Evolutionary conservation across 768 basidiomycete genomes (phyloP).

Genomic region (Trametes elegans): DNA sequence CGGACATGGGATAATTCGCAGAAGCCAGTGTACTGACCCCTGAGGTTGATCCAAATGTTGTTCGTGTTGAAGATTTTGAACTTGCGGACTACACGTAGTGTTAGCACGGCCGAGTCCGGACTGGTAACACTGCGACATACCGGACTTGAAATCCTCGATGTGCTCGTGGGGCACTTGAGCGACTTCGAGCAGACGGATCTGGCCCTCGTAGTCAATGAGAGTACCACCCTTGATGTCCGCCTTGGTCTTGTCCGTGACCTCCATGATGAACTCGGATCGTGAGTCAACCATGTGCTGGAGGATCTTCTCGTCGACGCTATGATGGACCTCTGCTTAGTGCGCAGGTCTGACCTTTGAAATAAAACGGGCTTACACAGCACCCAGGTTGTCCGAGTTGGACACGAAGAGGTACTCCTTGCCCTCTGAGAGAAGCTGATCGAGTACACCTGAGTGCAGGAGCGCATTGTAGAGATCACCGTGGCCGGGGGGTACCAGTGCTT

Average conservation of each 20-base stretch:
- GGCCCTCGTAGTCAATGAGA: slow-evolving; percentile 88
- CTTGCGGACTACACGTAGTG: slow-evolving; percentile 55
- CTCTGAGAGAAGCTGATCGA: slow-evolving; percentile 84
- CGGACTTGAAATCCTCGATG: slow-evolving; percentile 89
- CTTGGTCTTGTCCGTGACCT: slow-evolving; percentile 97
- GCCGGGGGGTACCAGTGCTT: slow-evolving; percentile 96
- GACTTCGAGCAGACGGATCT: slow-evolving; percentile 86
- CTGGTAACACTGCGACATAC: slow-evolving; percentile 26
- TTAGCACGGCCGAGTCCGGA: slow-evolving; percentile 6
- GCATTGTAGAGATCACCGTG: slow-evolving; percentile 97
- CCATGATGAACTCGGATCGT: slow-evolving; percentile 87
- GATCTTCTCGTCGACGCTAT: slow-evolving; percentile 47
- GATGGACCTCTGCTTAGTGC: too few species aligned
- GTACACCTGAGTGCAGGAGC: slow-evolving; percentile 82
- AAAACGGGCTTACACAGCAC: slow-evolving; percentile 65
- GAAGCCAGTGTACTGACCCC: slow-evolving; percentile 42
- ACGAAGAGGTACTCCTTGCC: slow-evolving; percentile 98
- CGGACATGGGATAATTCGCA: neutral
- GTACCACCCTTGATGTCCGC: slow-evolving; percentile 82
- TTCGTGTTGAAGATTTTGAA: slow-evolving; percentile 95
- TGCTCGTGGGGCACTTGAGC: slow-evolving; percentile 94
- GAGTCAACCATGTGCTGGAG: slow-evolving; percentile 83
- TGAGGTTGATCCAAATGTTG: slow-evolving; percentile 78
- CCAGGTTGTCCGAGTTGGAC: slow-evolving; percentile 96
- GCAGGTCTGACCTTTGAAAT: too few species aligned